Conservation (phyloP, 139 green algal genomes). For the Micractinium sp. region DNA sequence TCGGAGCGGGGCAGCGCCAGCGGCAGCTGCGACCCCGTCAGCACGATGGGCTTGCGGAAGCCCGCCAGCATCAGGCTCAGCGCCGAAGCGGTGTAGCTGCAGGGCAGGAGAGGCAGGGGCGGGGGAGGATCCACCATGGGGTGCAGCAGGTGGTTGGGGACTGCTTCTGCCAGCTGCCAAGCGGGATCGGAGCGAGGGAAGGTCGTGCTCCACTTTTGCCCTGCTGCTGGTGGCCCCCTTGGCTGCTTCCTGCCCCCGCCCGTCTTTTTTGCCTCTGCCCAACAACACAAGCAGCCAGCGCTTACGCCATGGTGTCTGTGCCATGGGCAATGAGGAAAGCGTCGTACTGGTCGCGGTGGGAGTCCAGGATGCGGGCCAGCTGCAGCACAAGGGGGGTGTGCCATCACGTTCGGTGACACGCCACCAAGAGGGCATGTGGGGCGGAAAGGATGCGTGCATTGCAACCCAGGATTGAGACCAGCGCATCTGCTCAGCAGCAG, state of each 20-base stretch:
- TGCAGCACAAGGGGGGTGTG: neutral
- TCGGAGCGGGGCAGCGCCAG: constrained; percentile 84
- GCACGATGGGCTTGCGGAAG: constrained; percentile 64
- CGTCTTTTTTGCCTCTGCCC: too few species aligned
- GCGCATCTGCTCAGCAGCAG: neutral
- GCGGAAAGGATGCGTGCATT: neutral
- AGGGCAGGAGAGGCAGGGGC: neutral
- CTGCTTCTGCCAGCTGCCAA: too few species aligned
- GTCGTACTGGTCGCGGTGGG: constrained; percentile 66
- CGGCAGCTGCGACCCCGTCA: constrained; percentile 83
- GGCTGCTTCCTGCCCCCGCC: too few species aligned
- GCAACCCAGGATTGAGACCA: neutral
- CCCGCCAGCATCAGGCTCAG: constrained; percentile 86
- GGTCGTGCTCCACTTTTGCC: too few species aligned
- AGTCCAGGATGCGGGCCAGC: constrained; percentile 73
- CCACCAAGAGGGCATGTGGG: neutral
- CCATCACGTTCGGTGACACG: neutral
- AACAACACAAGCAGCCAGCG: neutral
- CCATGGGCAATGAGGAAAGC: constrained; percentile 78
- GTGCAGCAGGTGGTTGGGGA: too few species aligned
- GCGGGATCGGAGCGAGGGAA: too few species aligned
- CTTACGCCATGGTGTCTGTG: constrained; percentile 89
- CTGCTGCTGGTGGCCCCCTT: too few species aligned
- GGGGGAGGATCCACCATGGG: too few species aligned
- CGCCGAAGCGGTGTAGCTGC: constrained; percentile 78